phyloP scores from a whole-genome alignment of 1,139 yeast genomes.

The Maudiozyma humilis region DNA sequence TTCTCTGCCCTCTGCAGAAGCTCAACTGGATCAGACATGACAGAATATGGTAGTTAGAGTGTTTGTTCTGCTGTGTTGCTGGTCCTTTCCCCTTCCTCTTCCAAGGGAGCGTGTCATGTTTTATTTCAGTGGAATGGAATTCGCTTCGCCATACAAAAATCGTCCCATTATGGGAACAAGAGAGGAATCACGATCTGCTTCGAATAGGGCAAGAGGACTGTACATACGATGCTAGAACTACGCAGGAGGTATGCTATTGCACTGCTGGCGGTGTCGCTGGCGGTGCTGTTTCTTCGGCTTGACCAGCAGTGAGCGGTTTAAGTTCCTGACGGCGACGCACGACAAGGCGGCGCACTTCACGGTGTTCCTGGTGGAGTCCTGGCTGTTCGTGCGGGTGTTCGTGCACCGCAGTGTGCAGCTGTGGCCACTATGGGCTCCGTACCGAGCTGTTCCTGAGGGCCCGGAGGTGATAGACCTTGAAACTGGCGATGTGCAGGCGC shows the following conservation, averaged over 20 bases:
- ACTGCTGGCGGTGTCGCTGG: conserved; percentile 6
- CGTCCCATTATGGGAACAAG: no score
- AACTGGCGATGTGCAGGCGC: not conserved
- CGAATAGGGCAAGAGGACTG: not conserved
- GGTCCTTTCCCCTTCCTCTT: no score
- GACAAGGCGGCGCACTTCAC: conserved; percentile 47
- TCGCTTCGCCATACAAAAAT: no score
- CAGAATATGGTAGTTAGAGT: not conserved
- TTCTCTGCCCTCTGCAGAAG: conserved; percentile 43
- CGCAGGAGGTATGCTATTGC: conserved; percentile 8
- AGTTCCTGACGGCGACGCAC: conserved; percentile 39
- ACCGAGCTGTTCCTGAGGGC: not conserved
- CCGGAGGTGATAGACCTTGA: conserved; percentile 3
- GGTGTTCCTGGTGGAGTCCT: conserved; percentile 42
- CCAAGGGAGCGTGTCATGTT: no score
- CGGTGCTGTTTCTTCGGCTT: conserved; percentile 28
- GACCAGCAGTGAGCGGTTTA: conserved; percentile 37
- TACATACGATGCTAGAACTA: conserved; percentile 14
- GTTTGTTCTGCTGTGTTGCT: no score
- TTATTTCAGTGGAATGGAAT: no score
- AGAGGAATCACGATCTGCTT: no score
- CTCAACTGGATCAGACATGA: conserved; percentile 27
- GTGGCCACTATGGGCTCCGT: not conserved
- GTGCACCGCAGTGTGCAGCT: conserved; percentile 1
- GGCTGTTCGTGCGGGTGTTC: conserved; percentile 38